Conservation (phyloP, 768 basidiomycete species). For the Podaxis mareebaensis region DNA sequence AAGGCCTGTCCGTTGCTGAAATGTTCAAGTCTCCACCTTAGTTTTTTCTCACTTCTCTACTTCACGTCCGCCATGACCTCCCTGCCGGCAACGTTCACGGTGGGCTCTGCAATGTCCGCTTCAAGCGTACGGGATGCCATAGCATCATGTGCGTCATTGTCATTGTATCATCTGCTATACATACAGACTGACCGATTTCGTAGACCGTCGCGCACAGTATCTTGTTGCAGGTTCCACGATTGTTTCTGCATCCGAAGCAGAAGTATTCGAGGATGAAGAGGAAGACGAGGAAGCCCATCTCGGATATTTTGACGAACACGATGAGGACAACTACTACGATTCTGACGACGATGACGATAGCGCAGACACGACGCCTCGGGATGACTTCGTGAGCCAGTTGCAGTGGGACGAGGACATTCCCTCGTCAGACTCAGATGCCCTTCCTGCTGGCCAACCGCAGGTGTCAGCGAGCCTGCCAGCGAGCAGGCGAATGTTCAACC, state of each 20-base stretch:
- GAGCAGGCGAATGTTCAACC: not conserved
- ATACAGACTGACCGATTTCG: not conserved
- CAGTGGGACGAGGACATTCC: constrained; percentile 36
- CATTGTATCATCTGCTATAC: not conserved
- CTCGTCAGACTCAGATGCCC: constrained; percentile 2
- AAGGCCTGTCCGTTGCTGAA: not conserved
- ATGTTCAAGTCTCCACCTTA: not conserved
- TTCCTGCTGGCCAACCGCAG: not conserved
- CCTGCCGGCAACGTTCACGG: constrained; percentile 13
- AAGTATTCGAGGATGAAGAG: constrained; percentile 37
- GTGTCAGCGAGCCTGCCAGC: not conserved
- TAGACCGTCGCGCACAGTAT: constrained; percentile 72
- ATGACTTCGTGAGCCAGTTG: constrained; percentile 30
- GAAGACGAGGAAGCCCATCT: constrained; percentile 37
- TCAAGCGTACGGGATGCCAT: constrained; percentile 20
- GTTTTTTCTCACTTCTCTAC: not conserved
- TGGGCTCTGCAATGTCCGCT: constrained; percentile 18
- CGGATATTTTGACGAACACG: constrained; percentile 16
- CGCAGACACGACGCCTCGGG: constrained; percentile 17
- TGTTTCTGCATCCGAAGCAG: constrained; percentile 40
- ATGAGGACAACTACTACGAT: constrained; percentile 25
- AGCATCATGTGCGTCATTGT: constrained; percentile 19
- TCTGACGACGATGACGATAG: constrained; percentile 24
- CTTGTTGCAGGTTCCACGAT: constrained; percentile 61
- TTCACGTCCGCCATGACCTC: constrained; percentile 17